Conservation (phyloP, 768 basidiomycete species). For the Psilocybe subaeruginosa region DNA sequence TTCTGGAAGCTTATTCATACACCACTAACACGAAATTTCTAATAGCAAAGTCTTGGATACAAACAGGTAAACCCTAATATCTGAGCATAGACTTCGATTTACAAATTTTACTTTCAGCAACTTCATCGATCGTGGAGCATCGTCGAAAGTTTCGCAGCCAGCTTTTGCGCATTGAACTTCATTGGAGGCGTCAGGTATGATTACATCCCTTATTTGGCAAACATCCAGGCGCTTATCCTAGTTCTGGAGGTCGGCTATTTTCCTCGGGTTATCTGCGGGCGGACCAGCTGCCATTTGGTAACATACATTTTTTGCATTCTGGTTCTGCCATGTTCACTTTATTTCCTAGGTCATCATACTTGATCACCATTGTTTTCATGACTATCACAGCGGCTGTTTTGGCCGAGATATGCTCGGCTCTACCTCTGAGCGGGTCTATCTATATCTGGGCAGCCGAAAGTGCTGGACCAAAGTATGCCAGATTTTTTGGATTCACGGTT, state of each 20-base stretch:
- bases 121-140: constrained; percentile 86
- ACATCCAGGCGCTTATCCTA: constrained; percentile 5
- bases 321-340: neutral
- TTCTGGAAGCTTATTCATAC: constrained; percentile 35
- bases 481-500: constrained; percentile 87
- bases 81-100: neutral
- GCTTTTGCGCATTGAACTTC: constrained; percentile 89
- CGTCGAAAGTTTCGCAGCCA: constrained; percentile 85
- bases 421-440: constrained; percentile 88
- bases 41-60: constrained; percentile 80
- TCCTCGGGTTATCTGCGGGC: constrained; percentile 82
- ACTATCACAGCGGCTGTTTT: constrained; percentile 84
- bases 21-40: constrained; percentile 52
- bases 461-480: constrained; percentile 83
- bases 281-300: constrained; percentile 89
- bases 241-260: constrained; percentile 64
- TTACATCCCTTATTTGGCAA: neutral
- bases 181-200: constrained; percentile 81
- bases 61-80: constrained; percentile 60
- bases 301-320: neutral
- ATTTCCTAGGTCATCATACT: constrained; percentile 73
- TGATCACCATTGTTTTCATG: constrained; percentile 87
- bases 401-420: constrained; percentile 89
- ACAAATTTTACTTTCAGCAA: constrained; percentile 50
- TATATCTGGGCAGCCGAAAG: constrained; percentile 96